Conservation (phyloP, 495 filamentous ascomycete species). For the Jackrogersella minutella region DNA sequence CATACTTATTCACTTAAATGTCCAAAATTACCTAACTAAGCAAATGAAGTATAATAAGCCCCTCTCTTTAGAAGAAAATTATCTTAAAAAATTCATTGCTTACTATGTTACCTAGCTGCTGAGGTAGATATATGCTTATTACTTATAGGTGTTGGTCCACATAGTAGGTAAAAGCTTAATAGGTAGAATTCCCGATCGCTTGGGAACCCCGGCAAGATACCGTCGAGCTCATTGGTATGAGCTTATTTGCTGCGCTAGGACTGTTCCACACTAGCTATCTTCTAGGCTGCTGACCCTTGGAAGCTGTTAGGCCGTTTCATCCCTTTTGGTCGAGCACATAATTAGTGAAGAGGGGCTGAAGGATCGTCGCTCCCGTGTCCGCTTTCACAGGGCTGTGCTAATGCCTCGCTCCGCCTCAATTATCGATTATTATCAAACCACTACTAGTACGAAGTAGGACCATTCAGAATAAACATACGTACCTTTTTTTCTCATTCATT, state of each 20-base stretch:
- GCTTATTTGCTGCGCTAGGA: conserved; percentile 10
- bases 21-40: too few species aligned
- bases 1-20: too few species aligned
- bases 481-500: background rate
- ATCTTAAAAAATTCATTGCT: background rate
- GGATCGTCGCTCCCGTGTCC: conserved; percentile 29
- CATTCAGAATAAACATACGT: background rate
- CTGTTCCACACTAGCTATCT: conserved; percentile 1
- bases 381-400: conserved; percentile 34
- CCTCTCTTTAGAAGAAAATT: background rate
- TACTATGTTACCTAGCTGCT: too few species aligned
- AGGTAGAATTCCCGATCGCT: conserved; percentile 13
- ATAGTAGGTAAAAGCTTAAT: too few species aligned
- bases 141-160: too few species aligned
- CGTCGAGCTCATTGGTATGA: conserved; percentile 9
- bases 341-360: conserved; percentile 23
- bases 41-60: too few species aligned
- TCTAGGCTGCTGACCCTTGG: too few species aligned
- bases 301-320: background rate
- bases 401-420: conserved; percentile 17
- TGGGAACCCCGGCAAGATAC: conserved; percentile 15
- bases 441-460: too few species aligned
- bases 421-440: background rate
- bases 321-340: conserved; percentile 2
- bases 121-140: too few species aligned